These are phyloP conservation scores for Yamadazyma atlantica DNA, from an alignment of 1,139 yeast genomes.

Conservation along the genomic window DNA sequence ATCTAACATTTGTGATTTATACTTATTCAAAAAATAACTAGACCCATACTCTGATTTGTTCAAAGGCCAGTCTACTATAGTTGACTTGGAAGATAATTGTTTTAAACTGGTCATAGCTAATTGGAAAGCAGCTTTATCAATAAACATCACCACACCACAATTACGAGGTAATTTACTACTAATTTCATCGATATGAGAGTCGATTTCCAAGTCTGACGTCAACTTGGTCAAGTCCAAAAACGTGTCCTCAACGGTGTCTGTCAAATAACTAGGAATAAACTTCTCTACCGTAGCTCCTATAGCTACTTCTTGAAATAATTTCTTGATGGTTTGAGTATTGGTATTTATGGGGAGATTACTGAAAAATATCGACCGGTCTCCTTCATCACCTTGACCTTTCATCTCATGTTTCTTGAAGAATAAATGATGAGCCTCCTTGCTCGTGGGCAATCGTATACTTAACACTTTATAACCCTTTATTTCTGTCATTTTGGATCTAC, in stretches of 20 bases:
- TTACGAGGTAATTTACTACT: constrained; percentile 61
- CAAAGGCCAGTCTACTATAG: constrained; percentile 34
- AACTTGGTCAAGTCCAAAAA: constrained; percentile 59
- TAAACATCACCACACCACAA: constrained; percentile 70
- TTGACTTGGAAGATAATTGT: constrained; percentile 34
- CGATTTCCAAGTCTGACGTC: constrained; percentile 52
- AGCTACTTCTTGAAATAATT: constrained; percentile 58
- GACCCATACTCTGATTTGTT: constrained; percentile 23
- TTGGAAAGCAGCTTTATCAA: constrained; percentile 72
- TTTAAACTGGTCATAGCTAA: constrained; percentile 65
- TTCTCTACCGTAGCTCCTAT: constrained; percentile 61
- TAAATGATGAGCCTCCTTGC: constrained; percentile 44
- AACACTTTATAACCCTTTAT: constrained; percentile 58
- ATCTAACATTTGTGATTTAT: constrained; percentile 39
- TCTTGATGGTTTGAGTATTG: constrained; percentile 50
- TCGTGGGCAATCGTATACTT: constrained; percentile 41
- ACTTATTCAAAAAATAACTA: constrained; percentile 27
- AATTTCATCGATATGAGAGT: constrained; percentile 18
- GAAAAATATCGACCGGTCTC: constrained; percentile 59
- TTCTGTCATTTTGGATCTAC: constrained; percentile 36
- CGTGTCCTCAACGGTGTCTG: constrained; percentile 48
- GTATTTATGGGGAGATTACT: constrained; percentile 74
- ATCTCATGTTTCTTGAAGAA: constrained; percentile 65
- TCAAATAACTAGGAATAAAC: constrained; percentile 35
- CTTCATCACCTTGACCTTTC: constrained; percentile 33